These are phyloP conservation scores for Metarhizium anisopliae DNA, from an alignment of 2,329 filamentous ascomycete species.

Conservation along the genomic window DNA sequence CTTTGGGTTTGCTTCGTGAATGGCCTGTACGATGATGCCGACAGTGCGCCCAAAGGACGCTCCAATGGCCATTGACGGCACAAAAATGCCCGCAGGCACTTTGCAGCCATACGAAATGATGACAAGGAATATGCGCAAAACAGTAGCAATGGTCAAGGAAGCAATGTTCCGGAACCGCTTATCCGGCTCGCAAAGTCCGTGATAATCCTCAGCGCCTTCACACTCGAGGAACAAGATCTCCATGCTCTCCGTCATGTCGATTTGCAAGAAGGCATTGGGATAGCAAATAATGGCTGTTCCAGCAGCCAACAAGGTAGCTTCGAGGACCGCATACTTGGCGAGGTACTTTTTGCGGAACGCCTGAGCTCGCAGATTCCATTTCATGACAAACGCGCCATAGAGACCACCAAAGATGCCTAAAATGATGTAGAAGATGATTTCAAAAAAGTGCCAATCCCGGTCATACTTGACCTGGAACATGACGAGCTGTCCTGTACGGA, in stretches of 20 bases:
- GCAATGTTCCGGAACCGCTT: constrained; percentile 71
- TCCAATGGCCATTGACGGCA: constrained; percentile 95
- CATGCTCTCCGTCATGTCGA: constrained; percentile 99
- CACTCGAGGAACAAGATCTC: constrained; percentile 94
- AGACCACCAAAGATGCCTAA: constrained; percentile 89
- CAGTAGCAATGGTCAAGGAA: constrained; percentile 69
- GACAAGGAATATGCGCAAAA: constrained; percentile 74
- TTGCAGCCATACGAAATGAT: constrained; percentile 97
- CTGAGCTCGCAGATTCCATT: constrained; percentile 89
- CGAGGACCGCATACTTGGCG: constrained; percentile 71
- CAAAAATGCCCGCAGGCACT: constrained; percentile 94
- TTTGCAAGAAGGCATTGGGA: constrained; percentile 87
- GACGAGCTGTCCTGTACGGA: constrained; percentile 91
- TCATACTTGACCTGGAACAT: constrained; percentile 99
- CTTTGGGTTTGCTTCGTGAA: constrained; percentile 75
- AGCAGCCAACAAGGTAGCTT: constrained; percentile 75
- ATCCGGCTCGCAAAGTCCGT: constrained; percentile 74
- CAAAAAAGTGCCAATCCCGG: constrained; percentile 95
- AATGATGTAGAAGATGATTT: constrained; percentile 83
- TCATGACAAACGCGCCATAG: constrained; percentile 94
- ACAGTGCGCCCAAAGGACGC: constrained; percentile 88
- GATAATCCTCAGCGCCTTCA: constrained; percentile 78
- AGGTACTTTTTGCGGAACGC: constrained; percentile 93
- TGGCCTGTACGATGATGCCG: constrained; percentile 86
- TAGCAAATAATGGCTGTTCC: constrained; percentile 90